Evolutionary conservation across 257 asterid species (phyloP), one percentile per base, ranked within the genome.

Genomic region (Scutellaria barbata): DNA sequence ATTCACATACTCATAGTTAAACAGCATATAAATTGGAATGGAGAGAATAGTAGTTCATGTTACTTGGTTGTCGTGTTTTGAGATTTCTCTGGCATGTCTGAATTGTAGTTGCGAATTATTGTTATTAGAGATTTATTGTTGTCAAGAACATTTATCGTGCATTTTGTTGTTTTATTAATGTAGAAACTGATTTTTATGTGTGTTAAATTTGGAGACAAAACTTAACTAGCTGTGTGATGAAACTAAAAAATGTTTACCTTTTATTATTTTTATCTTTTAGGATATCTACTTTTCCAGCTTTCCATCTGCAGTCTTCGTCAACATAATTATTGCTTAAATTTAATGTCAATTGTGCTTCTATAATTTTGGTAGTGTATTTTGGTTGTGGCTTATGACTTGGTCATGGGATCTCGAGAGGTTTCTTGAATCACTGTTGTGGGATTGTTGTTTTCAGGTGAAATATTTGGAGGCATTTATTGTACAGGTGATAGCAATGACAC

Each of bases 391-490:
- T 46, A 18, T 56, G 62, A 14, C 13, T 59, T 46, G 33, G 10
- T 54, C 48, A 55, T 17, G 68, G 5, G 55, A 35, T 69, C 33
- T 30, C 9, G 7, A 4, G 17, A 30, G 18, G n/a, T 52, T 48
- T 14, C 33, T 22, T 60, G 48, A 42, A 40, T 70, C 12, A 40
- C 18, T 10, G 52, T 35, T 33, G 39, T 76, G 63, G 53, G 52
- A 33, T 66, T 39, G 55, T 69, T 11, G 52, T 74, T 50, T 74
- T 39, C 66, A 95, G 99, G 99, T 67, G 98, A 95, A 85, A 84
- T 95, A 78, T 95, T 80, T 83, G 95, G 90, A 74, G 99, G 99
- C 68, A 68, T 91, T 76, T 43, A 75, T 74, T 66, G 90, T 51
- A 50, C 78, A 71, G 66, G 78, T 60, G 87, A 81, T 40, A 80